Evolutionary conservation across 164 flowering plant species (phyloP), one percentile per base, ranked within the genome.

Genomic region (Cinnamomum micranthum): DNA sequence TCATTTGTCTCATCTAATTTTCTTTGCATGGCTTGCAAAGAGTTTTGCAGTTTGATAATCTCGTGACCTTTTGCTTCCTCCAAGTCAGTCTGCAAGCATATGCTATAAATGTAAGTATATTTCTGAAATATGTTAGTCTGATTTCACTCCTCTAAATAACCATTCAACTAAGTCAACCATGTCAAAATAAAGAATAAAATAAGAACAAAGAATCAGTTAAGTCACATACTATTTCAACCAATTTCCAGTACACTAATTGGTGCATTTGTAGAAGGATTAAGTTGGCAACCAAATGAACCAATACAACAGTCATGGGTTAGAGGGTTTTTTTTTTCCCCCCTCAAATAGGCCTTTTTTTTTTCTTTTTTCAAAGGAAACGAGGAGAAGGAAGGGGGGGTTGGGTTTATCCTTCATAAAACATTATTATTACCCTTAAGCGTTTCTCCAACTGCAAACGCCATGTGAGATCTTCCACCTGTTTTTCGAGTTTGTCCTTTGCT

Each of bases 401-500:
- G 62, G 62, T n/a, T 17, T 69, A 25, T 51, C 35, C 20, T 14
- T 28, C 11, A 58, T 14, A 6, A 19, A 74, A 62, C 41, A 78
- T 50, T 20, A 71, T 19, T 50, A 68, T 81, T 87, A 92, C 98
- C 93, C 96, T 85, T 68, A 90, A 76, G 58, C 96, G 93, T 78
- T 92, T 94, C 83, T 94, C 97, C 76, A 94, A 79, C 74, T 91
- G 93, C 75, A 94, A 77, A 74, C 97, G 96, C 96, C 93, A 92
- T 73, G 98, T 92, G 71, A 94, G 93, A 74, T 94, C 97, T 84
- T 94, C 98, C 74, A 92, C 89, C 60, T 76, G 83, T 73, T 92
- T 94, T 79, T 90, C 93, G 68, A 94, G 94, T 86, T 92, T 94
- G 79, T 94, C 92, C 80, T 94, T 94, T 14, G 98, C 98, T 85